phyloP scores from a whole-genome alignment of 169 alveolate species.

The Eimeria nieschulzi region DNA sequence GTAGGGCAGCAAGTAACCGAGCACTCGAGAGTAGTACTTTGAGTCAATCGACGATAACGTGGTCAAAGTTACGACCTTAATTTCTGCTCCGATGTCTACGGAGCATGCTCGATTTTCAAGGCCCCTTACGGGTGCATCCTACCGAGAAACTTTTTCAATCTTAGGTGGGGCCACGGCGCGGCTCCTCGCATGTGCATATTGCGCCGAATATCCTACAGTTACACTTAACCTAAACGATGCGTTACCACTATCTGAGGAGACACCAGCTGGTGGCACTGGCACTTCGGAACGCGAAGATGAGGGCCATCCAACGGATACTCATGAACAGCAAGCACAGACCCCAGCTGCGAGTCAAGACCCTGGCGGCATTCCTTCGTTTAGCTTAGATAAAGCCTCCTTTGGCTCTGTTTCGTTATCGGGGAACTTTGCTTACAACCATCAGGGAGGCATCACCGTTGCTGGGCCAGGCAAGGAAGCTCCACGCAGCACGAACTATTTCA shows the following conservation, averaged over 20 bases:
- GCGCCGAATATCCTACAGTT: constrained; percentile 13
- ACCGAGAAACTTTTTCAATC: neutral
- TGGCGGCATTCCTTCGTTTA: neutral
- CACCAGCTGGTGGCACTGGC: neutral
- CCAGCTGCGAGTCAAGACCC: neutral
- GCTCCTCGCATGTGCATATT: constrained; percentile 21
- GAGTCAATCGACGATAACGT: too few species aligned
- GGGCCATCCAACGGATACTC: neutral
- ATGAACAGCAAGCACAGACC: neutral
- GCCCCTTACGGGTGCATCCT: constrained; percentile 7
- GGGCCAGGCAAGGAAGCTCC: constrained; percentile 40
- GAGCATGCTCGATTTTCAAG: neutral
- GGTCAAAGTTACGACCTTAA: too few species aligned
- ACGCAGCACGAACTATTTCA: neutral
- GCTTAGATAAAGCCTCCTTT: neutral
- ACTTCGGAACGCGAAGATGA: constrained; percentile 1
- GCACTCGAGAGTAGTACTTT: too few species aligned
- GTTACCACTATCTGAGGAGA: neutral
- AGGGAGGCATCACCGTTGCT: constrained; percentile 9
- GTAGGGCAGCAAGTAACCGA: too few species aligned
- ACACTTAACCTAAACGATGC: constrained; percentile 4
- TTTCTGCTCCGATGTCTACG: neutral
- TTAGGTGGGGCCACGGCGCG: constrained; percentile 25
- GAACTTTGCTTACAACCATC: neutral
- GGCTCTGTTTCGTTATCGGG: constrained; percentile 32